Percentiles rank a stretch among this genome's conserved stretches.
Conservation (phyloP, 352 stramenopile species). For the Globisporangium abappressorium region DNA sequence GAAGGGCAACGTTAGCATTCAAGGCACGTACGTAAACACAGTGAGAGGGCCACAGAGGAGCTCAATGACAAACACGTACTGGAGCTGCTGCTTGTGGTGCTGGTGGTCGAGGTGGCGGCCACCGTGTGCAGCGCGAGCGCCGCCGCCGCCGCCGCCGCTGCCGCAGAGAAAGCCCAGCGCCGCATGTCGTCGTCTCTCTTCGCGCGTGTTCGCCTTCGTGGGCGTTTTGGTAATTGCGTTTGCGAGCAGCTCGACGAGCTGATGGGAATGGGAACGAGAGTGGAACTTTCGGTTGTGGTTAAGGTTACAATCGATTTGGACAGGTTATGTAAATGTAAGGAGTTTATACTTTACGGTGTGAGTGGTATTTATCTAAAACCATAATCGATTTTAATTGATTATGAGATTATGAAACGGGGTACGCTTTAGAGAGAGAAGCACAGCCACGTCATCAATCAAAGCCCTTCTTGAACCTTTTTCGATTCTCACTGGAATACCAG, state of each 20-base stretch:
- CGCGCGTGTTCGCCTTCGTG: not conserved
- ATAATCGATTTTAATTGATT: not conserved
- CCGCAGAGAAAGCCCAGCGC: not conserved
- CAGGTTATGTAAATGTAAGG: not conserved
- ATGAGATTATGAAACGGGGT: not conserved
- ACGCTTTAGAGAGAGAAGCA: not conserved
- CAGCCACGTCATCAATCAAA: not conserved
- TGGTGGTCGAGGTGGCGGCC: not conserved
- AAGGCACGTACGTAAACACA: not conserved
- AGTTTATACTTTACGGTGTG: not conserved
- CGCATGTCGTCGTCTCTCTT: constrained; percentile 2
- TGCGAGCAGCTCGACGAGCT: not conserved
- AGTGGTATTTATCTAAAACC: not conserved
- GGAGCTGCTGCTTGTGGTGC: constrained; percentile 1
- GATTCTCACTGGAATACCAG: no score
- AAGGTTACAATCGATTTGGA: not conserved
- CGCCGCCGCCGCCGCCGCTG: not conserved
- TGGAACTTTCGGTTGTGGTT: not conserved
- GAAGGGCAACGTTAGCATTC: not conserved
- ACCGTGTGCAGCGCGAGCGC: constrained; percentile 4
- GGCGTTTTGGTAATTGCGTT: constrained; percentile 2
- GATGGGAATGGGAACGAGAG: not conserved
- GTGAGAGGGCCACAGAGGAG: not conserved
- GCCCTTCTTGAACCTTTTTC: not conserved
- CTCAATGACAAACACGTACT: not conserved